Evolutionary conservation across 208 protist genomes (phyloP), one percentile per base, ranked within the genome.

Genomic region (Crithidia brevicula): DNA sequence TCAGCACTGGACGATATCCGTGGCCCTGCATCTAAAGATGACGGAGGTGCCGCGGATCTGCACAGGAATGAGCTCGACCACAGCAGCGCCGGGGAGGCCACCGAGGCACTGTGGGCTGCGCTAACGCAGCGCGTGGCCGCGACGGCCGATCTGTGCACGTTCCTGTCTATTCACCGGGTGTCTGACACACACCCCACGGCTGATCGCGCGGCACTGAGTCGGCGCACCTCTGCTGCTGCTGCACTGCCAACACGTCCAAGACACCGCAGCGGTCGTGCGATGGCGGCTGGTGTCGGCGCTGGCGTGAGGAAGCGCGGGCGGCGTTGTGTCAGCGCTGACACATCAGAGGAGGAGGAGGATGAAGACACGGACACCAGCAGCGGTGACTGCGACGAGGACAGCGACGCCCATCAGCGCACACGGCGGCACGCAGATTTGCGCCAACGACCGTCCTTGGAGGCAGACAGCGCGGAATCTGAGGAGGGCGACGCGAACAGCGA

Each of bases 81-180:
- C 34, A 25, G n/a, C 43, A 31, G 23, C 16, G 30, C 18, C 18
- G 27, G n/a, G 9, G 57, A 52, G 11, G 33, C 33, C 6, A 40
- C 22, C 3, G 15, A 54, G 15, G 50, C 16, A 20, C 42, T 75
- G 8, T 75, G 70, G 70, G 49, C 28, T 8, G 70, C 70, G 23
- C 54, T 75, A n/a, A 43, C 70, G 46, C 70, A 75, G 54, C 70
- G 70, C n/a, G 40, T 75, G 33, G 70, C 70, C 0, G 70, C 70
- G 2, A 33, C 61, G 27, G 38, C 30, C 1, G 70, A 75, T 42
- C 15, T 75, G 25, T 68, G 52, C 23, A 15, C 49, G 20, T 75
- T 75, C 20, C 23, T 75, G n/a, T 69, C 70, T 20, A 43, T 61
- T 1, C 51, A 74, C 42, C 67, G 56, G 16, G 40, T 57, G 6